Conservation (phyloP, 2,329 filamentous ascomycete species). For the Sarocladium brachiariae region DNA sequence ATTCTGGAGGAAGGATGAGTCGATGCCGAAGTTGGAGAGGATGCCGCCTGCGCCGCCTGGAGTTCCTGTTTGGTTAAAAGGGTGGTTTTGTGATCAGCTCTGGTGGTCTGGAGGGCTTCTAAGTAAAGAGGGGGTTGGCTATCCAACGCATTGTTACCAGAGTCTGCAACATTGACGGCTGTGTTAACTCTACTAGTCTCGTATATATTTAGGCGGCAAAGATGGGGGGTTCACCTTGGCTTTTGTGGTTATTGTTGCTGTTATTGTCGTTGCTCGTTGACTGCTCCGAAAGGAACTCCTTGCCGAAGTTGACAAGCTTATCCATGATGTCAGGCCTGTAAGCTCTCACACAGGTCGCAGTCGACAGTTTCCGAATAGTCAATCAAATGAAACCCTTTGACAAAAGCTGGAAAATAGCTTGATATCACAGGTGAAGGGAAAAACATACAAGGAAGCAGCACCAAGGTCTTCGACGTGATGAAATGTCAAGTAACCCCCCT, state of each 20-base stretch:
- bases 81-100: neutral
- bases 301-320: constrained; percentile 29
- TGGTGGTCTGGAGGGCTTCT: neutral
- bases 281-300: constrained; percentile 28
- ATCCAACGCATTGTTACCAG: constrained; percentile 10
- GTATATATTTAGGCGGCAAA: too few species aligned
- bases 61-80: constrained; percentile 20
- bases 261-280: constrained; percentile 19
- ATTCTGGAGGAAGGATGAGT: constrained; percentile 35
- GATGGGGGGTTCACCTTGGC: too few species aligned
- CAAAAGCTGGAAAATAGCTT: neutral
- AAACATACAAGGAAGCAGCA: neutral
- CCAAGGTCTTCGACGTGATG: too few species aligned
- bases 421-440: neutral
- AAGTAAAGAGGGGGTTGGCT: constrained; percentile 21
- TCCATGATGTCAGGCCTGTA: constrained; percentile 27
- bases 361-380: too few species aligned
- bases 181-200: too few species aligned
- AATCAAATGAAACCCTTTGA: neutral
- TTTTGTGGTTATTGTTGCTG: neutral
- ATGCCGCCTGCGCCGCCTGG: constrained; percentile 28
- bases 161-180: neutral
- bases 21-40: constrained; percentile 34
- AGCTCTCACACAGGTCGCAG: too few species aligned
- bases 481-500: too few species aligned